Percentiles rank a stretch among this genome's conserved stretches.
Evolutionary conservation across 352 stramenopile genomes (phyloP).

Genomic region (Globisporangium rhizosaccharum): DNA sequence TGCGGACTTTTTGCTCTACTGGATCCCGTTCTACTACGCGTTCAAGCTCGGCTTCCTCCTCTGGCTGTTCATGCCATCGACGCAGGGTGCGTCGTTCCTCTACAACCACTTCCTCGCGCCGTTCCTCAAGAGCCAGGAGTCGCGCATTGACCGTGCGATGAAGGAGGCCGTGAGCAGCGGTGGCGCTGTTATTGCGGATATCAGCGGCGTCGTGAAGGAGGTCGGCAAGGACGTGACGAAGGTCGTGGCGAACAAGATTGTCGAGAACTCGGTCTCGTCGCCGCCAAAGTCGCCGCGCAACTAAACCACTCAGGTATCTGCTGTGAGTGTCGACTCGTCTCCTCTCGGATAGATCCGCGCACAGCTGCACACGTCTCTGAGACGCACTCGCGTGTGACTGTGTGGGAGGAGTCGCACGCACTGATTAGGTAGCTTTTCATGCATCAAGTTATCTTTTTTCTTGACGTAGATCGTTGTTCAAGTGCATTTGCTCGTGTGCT

Average conservation of each 20-base stretch:
- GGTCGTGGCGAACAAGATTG: conserved; percentile 68
- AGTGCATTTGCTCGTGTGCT: background rate
- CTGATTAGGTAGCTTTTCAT: background rate
- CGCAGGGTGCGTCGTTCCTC: conserved; percentile 92
- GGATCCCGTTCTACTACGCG: conserved; percentile 98
- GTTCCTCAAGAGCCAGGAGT: conserved; percentile 81
- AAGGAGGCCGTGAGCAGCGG: conserved; percentile 76
- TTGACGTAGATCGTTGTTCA: background rate
- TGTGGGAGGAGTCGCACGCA: background rate
- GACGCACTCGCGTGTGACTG: background rate
- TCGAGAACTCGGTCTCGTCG: conserved; percentile 40
- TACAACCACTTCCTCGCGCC: conserved; percentile 92
- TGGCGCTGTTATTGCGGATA: conserved; percentile 74
- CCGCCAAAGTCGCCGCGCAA: conserved; percentile 18
- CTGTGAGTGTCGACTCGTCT: no score
- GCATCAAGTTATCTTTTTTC: conserved; percentile 1
- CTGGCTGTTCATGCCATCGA: conserved; percentile 97
- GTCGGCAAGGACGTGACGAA: conserved; percentile 72
- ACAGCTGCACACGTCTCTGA: no score
- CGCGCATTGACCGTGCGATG: conserved; percentile 80
- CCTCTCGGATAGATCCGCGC: no score
- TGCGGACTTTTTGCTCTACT: conserved; percentile 94
- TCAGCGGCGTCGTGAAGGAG: conserved; percentile 68
- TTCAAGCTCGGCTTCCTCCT: conserved; percentile 98
- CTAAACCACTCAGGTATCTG: conserved; percentile 2